Conservation (phyloP, 2,329 filamentous ascomycete species). For the Hypoxylon sp. region DNA sequence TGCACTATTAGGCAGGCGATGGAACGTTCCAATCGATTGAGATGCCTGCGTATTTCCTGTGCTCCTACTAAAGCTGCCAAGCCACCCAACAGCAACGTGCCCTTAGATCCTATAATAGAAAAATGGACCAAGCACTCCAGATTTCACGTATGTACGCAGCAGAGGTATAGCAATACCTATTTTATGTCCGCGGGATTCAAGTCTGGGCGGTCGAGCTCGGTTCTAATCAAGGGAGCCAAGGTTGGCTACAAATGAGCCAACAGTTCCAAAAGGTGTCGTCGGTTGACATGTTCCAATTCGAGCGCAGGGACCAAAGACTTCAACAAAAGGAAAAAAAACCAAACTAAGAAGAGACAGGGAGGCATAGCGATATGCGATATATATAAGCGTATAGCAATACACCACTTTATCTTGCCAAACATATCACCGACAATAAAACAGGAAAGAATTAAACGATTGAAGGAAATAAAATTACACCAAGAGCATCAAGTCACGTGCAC, state of each 20-base stretch:
- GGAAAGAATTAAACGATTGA: neutral
- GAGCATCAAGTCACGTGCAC: slow-evolving; percentile 27
- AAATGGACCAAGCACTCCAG: neutral
- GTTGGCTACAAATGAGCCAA: neutral
- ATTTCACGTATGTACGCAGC: neutral
- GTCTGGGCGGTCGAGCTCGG: neutral
- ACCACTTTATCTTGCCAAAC: neutral
- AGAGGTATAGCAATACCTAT: neutral
- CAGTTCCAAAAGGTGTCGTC: neutral
- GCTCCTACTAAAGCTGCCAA: slow-evolving; percentile 8
- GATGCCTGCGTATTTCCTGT: neutral
- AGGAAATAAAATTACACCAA: neutral
- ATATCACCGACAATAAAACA: neutral
- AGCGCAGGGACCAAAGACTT: neutral
- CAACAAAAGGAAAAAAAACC: neutral
- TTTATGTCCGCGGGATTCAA: neutral
- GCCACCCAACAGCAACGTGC: slow-evolving; percentile 14
- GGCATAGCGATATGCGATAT: neutral
- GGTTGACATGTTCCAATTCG: slow-evolving; percentile 13
- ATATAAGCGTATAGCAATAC: neutral
- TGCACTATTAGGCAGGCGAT: slow-evolving; percentile 20
- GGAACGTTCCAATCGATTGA: slow-evolving; percentile 28
- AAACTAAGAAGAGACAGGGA: neutral
- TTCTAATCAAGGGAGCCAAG: too few relatives aligned
- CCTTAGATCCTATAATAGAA: neutral